These are phyloP conservation scores for Colletotrichum phormii DNA, from an alignment of 2,329 filamentous ascomycete genomes.

Conservation along the genomic window DNA sequence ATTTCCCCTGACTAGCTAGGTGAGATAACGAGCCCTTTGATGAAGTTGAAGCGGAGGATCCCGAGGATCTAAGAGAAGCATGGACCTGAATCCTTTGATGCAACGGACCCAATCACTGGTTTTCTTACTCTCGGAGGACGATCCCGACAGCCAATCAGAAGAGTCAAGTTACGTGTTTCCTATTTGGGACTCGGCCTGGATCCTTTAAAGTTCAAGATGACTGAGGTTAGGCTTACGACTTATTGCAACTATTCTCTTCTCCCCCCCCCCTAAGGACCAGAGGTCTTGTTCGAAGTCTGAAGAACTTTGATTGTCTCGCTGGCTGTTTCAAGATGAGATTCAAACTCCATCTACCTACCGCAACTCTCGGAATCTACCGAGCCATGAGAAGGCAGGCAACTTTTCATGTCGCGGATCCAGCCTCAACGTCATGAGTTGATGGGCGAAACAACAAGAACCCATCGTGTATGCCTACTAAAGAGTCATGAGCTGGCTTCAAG, in stretches of 20 bases:
- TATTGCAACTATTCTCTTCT: not conserved
- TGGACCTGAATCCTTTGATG: not conserved
- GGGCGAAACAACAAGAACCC: too few species aligned
- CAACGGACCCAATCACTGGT: not conserved
- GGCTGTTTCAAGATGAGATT: too few species aligned
- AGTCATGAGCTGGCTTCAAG: too few species aligned
- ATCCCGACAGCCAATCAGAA: constrained; percentile 7
- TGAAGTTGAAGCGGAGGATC: not conserved
- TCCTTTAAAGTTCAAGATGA: not conserved
- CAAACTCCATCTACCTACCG: too few species aligned
- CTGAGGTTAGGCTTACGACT: not conserved
- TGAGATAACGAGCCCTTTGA: not conserved
- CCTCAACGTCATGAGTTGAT: too few species aligned
- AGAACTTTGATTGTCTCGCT: too few species aligned
- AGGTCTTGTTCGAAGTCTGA: too few species aligned
- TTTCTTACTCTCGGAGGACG: not conserved
- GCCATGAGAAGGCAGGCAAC: too few species aligned
- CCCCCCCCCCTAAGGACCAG: not conserved
- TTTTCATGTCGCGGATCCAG: too few species aligned
- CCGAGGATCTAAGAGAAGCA: not conserved
- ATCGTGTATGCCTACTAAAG: too few species aligned
- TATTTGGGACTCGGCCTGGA: not conserved
- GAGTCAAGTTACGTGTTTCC: not conserved
- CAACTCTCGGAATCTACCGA: too few species aligned
- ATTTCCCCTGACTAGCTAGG: not conserved